Evolutionary conservation across 129 eudicot genomes (phyloP).

Genomic region (Oenanthe sinensis): DNA sequence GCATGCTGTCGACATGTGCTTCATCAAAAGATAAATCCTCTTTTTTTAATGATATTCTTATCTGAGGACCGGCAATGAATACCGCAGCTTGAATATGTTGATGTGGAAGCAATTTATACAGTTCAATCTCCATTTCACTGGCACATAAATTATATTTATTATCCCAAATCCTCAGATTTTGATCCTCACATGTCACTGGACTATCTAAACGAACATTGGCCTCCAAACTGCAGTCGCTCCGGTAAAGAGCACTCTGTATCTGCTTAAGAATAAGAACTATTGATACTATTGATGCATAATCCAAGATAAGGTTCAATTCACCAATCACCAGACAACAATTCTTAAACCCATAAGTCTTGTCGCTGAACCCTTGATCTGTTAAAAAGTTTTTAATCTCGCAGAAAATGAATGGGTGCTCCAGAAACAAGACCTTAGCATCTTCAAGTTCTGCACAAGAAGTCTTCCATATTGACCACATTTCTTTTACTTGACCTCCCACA

Average conservation of each 20-base stretch:
- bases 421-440: conserved; percentile 18
- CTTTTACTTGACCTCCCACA: conserved; percentile 30
- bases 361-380: conserved; percentile 26
- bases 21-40: conserved; percentile 20
- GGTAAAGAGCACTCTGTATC: conserved; percentile 36
- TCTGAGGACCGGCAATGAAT: conserved; percentile 49
- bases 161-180: conserved; percentile 26
- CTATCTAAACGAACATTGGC: conserved; percentile 17
- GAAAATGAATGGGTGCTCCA: conserved; percentile 49
- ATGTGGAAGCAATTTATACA: conserved; percentile 50
- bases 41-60: conserved; percentile 43
- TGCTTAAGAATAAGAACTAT: conserved; percentile 38
- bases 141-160: conserved; percentile 26
- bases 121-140: conserved; percentile 27
- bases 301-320: conserved; percentile 40
- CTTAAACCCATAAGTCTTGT: conserved; percentile 23
- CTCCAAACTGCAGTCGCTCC: conserved; percentile 15
- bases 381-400: conserved; percentile 38
- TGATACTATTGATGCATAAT: conserved; percentile 36
- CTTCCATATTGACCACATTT: conserved; percentile 53
- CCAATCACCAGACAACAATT: conserved; percentile 59
- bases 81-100: conserved; percentile 58
- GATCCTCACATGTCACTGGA: conserved; percentile 20
- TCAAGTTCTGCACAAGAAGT: conserved; percentile 26
- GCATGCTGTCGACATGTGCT: conserved; percentile 14